A percentile compares a stretch with the other conserved stretches of the same genome.
Conservation (phyloP, 768 basidiomycete species). For the Scleroderma bovista region DNA sequence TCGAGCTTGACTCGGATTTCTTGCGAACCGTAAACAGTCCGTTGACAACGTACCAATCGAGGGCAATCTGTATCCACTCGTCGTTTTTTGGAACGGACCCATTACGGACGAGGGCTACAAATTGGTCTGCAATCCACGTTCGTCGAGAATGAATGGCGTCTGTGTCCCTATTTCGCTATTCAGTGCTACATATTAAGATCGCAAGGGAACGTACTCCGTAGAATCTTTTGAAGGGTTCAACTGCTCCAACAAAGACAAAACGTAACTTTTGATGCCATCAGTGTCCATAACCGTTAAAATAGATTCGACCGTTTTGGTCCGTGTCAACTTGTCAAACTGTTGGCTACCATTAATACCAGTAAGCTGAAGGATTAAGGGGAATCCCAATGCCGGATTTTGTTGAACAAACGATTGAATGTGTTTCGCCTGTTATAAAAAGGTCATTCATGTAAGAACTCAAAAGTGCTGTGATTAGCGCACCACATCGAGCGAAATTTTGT, state of each 20-base stretch:
- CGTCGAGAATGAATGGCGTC: conserved; percentile 51
- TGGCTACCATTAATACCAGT: conserved; percentile 78
- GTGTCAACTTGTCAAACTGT: conserved; percentile 89
- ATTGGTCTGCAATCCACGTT: conserved; percentile 84
- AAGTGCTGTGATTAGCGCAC: conserved; percentile 36
- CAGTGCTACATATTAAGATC: background rate
- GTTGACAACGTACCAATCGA: conserved; percentile 79
- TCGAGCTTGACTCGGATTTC: conserved; percentile 58
- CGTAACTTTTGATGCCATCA: conserved; percentile 72
- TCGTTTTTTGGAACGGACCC: conserved; percentile 76
- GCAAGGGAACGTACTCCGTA: conserved; percentile 34
- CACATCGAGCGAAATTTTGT: conserved; percentile 82
- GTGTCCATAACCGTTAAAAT: conserved; percentile 70
- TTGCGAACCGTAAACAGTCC: conserved; percentile 78
- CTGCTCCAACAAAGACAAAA: conserved; percentile 62
- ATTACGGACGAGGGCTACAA: conserved; percentile 72
- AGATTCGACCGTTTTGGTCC: conserved; percentile 87
- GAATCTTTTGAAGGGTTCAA: conserved; percentile 44
- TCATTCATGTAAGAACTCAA: background rate
- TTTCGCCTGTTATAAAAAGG: conserved; percentile 44
- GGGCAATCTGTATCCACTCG: conserved; percentile 63
- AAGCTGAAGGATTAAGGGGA: conserved; percentile 79
- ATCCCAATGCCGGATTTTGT: conserved; percentile 72
- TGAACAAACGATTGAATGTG: conserved; percentile 74
- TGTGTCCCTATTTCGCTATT: conserved; percentile 34